Evolutionary conservation across 2,329 filamentous ascomycete species (phyloP).

Genomic region (Parafenestella ontariensis): DNA sequence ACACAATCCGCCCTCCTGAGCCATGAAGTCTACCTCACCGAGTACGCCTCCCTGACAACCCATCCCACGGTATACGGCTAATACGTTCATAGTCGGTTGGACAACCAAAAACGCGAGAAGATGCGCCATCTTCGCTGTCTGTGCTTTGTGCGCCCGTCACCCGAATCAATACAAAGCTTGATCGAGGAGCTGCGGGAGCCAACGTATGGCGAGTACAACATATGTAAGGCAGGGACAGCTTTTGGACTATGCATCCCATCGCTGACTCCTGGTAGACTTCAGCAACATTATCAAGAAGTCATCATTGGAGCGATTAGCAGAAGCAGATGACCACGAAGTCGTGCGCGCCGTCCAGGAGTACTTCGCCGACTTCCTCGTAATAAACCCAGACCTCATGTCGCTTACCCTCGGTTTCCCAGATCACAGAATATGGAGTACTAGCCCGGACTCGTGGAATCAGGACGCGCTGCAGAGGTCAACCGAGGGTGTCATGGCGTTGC

Average conservation of each 20-base stretch:
- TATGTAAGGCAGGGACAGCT: conserved; percentile 61
- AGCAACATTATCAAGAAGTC: conserved; percentile 99
- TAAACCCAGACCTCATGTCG: conserved; percentile 93
- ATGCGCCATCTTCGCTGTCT: conserved; percentile 96
- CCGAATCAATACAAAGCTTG: conserved; percentile 89
- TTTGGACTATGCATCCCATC: not conserved
- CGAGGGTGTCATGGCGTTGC: conserved; percentile 82
- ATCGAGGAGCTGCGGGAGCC: conserved; percentile 96
- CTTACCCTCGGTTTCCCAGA: conserved; percentile 75
- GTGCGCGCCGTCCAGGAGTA: conserved; percentile 94
- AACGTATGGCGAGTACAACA: conserved; percentile 95
- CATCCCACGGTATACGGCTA: conserved; percentile 21
- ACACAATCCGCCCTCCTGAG: conserved; percentile 94
- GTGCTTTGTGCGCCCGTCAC: conserved; percentile 89
- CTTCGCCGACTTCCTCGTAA: conserved; percentile 93
- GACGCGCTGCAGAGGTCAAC: conserved; percentile 86
- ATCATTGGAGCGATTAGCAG: conserved; percentile 87
- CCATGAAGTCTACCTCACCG: conserved; percentile 97
- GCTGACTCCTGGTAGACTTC: conserved; percentile 66
- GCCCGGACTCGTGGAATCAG: conserved; percentile 87
- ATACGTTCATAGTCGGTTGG: conserved; percentile 67
- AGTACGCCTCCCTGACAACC: conserved; percentile 54
- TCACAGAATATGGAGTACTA: conserved; percentile 80
- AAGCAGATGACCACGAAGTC: conserved; percentile 97
- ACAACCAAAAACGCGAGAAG: conserved; percentile 89